phyloP scores from a whole-genome alignment of 2,329 filamentous ascomycete genomes.

The Aspergillus awamori region DNA sequence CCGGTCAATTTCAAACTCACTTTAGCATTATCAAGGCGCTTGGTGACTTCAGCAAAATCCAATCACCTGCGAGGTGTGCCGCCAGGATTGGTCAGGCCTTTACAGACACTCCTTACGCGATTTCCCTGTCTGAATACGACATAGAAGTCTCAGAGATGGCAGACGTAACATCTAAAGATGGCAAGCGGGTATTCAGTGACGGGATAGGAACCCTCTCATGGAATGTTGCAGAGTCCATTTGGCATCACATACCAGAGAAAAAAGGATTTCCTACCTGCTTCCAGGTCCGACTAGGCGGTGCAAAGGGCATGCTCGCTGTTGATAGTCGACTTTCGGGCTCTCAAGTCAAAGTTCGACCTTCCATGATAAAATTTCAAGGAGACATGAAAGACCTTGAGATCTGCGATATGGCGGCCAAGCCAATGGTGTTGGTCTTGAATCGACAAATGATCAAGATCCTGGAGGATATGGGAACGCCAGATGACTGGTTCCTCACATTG shows the following conservation, averaged over 20 bases:
- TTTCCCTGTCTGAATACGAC: constrained; percentile 48
- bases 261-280: constrained; percentile 63
- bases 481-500: constrained; percentile 63
- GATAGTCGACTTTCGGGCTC: constrained; percentile 64
- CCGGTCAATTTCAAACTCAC: constrained; percentile 34
- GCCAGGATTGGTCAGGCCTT: constrained; percentile 68
- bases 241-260: constrained; percentile 54
- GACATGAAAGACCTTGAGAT: constrained; percentile 23
- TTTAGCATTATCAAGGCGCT: constrained; percentile 49
- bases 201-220: constrained; percentile 74
- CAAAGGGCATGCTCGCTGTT: constrained; percentile 77
- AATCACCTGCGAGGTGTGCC: constrained; percentile 59
- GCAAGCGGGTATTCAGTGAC: constrained; percentile 70
- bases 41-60: constrained; percentile 55
- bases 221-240: constrained; percentile 61
- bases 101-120: constrained; percentile 69
- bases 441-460: constrained; percentile 83
- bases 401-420: constrained; percentile 63
- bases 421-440: constrained; percentile 72
- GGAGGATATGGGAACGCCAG: constrained; percentile 70
- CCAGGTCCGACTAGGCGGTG: constrained; percentile 73
- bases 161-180: constrained; percentile 33
- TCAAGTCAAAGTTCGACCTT: constrained; percentile 64
- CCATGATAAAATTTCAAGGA: constrained; percentile 85
- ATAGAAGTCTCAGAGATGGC: constrained; percentile 25